phyloP scores from a whole-genome alignment of 2,329 filamentous ascomycete species.

The Rutstroemia sp. region DNA sequence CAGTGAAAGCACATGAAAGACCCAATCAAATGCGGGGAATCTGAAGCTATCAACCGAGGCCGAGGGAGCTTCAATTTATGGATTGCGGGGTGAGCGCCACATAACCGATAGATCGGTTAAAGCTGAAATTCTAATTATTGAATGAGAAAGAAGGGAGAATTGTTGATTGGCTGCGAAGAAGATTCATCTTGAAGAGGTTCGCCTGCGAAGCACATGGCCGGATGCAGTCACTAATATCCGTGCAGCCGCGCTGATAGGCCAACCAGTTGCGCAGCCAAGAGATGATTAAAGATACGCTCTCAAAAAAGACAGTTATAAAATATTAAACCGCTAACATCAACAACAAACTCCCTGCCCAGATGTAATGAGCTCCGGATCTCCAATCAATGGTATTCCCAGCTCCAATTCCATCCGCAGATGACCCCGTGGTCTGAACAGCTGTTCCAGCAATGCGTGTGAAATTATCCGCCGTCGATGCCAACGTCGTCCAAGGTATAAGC shows the following conservation, averaged over 20 bases:
- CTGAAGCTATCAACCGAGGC: too few relatives aligned
- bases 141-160: too few relatives aligned
- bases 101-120: not conserved
- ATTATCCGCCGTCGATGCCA: slow-evolving; percentile 32
- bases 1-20: not conserved
- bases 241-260: too few relatives aligned
- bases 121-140: too few relatives aligned
- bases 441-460: slow-evolving; percentile 26
- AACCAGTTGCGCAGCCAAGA: too few relatives aligned
- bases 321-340: slow-evolving; percentile 28
- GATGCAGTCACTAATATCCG: too few relatives aligned
- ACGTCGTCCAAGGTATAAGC: slow-evolving; percentile 39
- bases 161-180: too few relatives aligned
- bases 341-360: slow-evolving; percentile 29
- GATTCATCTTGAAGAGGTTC: too few relatives aligned
- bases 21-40: not conserved
- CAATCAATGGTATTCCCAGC: slow-evolving; percentile 27
- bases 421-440: slow-evolving; percentile 27
- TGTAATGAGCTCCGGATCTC: slow-evolving; percentile 29
- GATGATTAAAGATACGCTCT: not conserved
- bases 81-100: not conserved
- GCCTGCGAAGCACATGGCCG: too few relatives aligned
- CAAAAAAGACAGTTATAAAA: not conserved
- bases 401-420: slow-evolving; percentile 29
- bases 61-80: not conserved